phyloP scores from a whole-genome alignment of 345 rosid species.

The Ailanthus altissimus region DNA sequence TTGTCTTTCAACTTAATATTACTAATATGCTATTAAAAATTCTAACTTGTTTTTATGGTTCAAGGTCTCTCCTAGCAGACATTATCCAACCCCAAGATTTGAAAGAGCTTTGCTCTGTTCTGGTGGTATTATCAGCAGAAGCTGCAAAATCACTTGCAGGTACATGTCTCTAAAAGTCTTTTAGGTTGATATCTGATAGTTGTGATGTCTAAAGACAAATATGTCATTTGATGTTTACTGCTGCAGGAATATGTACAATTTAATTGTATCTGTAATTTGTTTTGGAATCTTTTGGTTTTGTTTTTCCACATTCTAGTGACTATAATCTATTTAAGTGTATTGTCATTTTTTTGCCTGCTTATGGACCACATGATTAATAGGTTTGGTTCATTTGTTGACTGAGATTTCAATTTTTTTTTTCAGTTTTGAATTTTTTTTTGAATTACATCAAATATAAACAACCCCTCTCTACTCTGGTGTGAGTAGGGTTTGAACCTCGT shows the following conservation, averaged over 20 bases:
- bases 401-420: neutral
- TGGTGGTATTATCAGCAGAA: conserved; percentile 75
- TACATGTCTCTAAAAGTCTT: conserved; percentile 21
- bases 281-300: neutral
- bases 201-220: neutral
- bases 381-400: neutral
- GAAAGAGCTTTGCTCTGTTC: conserved; percentile 94
- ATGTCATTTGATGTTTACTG: neutral
- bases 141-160: conserved; percentile 83
- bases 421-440: neutral
- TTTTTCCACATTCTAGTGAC: neutral
- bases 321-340: neutral
- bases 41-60: conserved; percentile 41
- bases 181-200: neutral
- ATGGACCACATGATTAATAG: neutral
- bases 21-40: conserved; percentile 12
- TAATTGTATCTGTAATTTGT: neutral
- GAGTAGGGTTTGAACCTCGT: too few relatives aligned
- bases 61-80: conserved; percentile 95
- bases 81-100: conserved; percentile 87
- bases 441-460: too few relatives aligned
- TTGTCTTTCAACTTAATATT: conserved; percentile 12
- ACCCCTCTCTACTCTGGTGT: too few relatives aligned
- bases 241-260: neutral
- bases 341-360: neutral